Evolutionary conservation across 768 basidiomycete species (phyloP), one percentile per base, ranked within the genome.

Genomic region (Suillus sp.): DNA sequence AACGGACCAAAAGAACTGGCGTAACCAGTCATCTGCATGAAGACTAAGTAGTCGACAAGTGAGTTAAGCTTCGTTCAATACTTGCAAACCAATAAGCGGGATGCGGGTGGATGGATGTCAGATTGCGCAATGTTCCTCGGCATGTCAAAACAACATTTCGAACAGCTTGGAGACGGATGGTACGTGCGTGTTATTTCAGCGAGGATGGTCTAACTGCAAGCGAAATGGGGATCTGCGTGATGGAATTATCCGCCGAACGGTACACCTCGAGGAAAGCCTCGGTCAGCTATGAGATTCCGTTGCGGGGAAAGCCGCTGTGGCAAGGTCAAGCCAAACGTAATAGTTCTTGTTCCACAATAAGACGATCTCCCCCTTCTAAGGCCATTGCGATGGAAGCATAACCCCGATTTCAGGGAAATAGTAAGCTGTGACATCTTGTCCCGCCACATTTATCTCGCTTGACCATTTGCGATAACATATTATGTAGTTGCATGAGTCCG

Each of bases 151-250:
- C 14, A 4, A 22, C 18, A 53, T 18, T 51, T 30, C 50, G 13
- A 54, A 13, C 14, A 35, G 54, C n/a, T 35, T 35, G 8, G 6
- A 55, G 54, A 13, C 22, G 8, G 8, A 55, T 37, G 22, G 8
- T 32, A 53, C 5, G 55, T 56, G 2, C 16, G 25, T 56, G 35
- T 38, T 37, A 3, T 9, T 32, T 51, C 30, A 51, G 11, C 10
- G 20, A 53, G 5, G 18, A 51, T 20, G 18, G 18, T 27, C 27
- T 30, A 30, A 51, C 27, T 1, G 14, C 22, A 22, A 34, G 3
- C 11, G 22, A 37, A 27, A 56, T 37, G 55, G 55, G 16, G 37
- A 56, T 56, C 35, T 56, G 55, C 55, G 37, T 56, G 14, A 56
- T 25, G 55, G 32, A 16, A 56, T 56, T 27, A 18, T 20, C 37